Base-by-base conservation (phyloP, 2,329 filamentous ascomycete genomes). In the Colletotrichum costaricense region DNA sequence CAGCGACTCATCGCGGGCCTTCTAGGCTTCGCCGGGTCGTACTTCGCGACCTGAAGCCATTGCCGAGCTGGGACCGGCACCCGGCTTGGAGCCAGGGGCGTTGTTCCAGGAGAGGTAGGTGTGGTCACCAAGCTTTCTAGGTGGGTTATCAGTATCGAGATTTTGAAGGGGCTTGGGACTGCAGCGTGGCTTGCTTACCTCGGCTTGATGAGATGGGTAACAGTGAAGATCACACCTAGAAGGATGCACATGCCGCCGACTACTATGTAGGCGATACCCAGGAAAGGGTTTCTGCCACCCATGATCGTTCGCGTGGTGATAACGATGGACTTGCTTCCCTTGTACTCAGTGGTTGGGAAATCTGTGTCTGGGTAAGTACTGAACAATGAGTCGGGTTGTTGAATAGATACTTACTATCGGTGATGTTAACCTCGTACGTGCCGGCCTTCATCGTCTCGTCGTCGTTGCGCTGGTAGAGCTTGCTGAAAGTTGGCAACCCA, bases 51-150 rank as follows among this genome's bases (percentile, higher is more conserved):
- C 91, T 28, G 86, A 86, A 33, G 88, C 85, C 78, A 86, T 81
- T 73, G 84, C 87, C 16, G 85, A 82, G 69, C 81, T 79, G 30
- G 85, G 82, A 46, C 83, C 83, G 11, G 80, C 79, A 19, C 83
- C 78, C 78, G 86, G 86, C 63, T 82, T 83, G 6, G 81, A 79
- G 7, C 83, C 80, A 2, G 88, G 87, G 1, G 84, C 85, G 72
- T 91, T 90, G 82, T 98, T 98, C 97, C 97, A 99, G 28, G 94
- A 97, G 62, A 99, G 89, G 82, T 99, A 98, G 9, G 95, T 98
- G 83, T 98, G 97, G 82, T 99, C 97, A 74, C 97, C 97, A 55
- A 99, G 90, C 93, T 98, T 99, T 80, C 97, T 96, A 77, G 73
- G 38, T 54, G 62, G 22, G 22, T 11, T 19, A 24, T 63, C 35